A percentile compares a stretch with the other conserved stretches of the same genome.
phyloP scores from a whole-genome alignment of 495 filamentous ascomycete species.

The Acidomyces sp. region DNA sequence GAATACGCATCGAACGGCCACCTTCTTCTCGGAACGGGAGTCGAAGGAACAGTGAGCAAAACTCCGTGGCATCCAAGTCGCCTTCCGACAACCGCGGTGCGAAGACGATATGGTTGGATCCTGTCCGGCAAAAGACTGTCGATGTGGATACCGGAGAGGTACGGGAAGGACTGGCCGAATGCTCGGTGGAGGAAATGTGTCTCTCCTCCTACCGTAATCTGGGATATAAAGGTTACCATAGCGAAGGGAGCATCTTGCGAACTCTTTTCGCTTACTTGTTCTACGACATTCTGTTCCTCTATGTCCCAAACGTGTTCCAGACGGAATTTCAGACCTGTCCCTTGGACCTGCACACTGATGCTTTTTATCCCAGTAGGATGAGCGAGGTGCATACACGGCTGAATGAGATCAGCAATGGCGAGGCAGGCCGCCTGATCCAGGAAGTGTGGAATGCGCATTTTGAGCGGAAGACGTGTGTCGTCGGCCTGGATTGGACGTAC shows the following conservation, averaged over 20 bases:
- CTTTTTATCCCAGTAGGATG: constrained; percentile 73
- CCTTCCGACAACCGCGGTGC: constrained; percentile 37
- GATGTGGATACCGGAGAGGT: constrained; percentile 9
- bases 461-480: constrained; percentile 62
- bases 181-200: constrained; percentile 85
- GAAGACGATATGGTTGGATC: constrained; percentile 80
- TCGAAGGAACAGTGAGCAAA: constrained; percentile 21
- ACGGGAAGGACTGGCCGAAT: constrained; percentile 55
- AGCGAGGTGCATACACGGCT: constrained; percentile 84
- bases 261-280: constrained; percentile 89
- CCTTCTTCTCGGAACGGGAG: constrained; percentile 22
- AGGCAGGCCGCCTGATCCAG: constrained; percentile 51
- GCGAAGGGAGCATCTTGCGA: constrained; percentile 76
- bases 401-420: constrained; percentile 50
- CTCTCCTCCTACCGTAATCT: constrained; percentile 66
- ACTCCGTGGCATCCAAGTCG: background rate
- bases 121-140: constrained; percentile 3
- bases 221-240: constrained; percentile 91
- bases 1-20: constrained; percentile 56
- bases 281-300: constrained; percentile 84
- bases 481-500: constrained; percentile 86
- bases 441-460: constrained; percentile 51
- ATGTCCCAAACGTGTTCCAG: constrained; percentile 93
- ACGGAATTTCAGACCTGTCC: constrained; percentile 89
- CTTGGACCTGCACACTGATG: constrained; percentile 82